A percentile compares a stretch with the other conserved stretches of the same genome.
phyloP scores from a whole-genome alignment of 2,329 filamentous ascomycete species.

The Microascus cirrosus region DNA sequence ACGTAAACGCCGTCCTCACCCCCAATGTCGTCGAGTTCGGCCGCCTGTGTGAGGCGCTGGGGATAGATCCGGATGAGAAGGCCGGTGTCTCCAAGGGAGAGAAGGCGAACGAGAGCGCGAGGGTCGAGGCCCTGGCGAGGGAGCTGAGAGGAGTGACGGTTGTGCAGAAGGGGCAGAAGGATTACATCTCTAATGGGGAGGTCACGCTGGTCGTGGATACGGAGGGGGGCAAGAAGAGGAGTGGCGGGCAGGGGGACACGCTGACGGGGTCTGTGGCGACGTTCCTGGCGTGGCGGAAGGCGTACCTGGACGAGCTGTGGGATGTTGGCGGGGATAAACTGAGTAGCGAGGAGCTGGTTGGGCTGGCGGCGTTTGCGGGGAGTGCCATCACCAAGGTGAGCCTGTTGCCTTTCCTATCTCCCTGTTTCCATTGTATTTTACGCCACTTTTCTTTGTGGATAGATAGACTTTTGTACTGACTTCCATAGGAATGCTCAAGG shows the following conservation, averaged over 20 bases:
- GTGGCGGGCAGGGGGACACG: conserved; percentile 91
- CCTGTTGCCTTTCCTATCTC: conserved; percentile 7
- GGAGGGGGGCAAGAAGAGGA: conserved; percentile 75
- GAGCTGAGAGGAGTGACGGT: conserved; percentile 82
- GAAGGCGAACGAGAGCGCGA: conserved; percentile 21
- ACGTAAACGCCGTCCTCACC: conserved; percentile 75
- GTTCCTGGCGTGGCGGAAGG: conserved; percentile 76
- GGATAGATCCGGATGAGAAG: conserved; percentile 48
- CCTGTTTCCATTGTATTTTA: not conserved
- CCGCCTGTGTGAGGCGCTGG: conserved; percentile 58
- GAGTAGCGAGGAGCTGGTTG: conserved; percentile 49
- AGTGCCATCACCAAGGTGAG: conserved; percentile 72
- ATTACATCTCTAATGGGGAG: conserved; percentile 73
- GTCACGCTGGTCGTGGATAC: conserved; percentile 68
- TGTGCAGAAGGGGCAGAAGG: conserved; percentile 75
- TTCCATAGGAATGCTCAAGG: conserved; percentile 61
- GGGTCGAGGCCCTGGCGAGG: conserved; percentile 56
- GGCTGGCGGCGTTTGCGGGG: conserved; percentile 76
- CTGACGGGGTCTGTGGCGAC: conserved; percentile 84
- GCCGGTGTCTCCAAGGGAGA: conserved; percentile 12
- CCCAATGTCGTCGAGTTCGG: conserved; percentile 93
- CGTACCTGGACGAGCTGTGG: conserved; percentile 80
- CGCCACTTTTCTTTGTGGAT: not conserved
- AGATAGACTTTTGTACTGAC: not conserved
- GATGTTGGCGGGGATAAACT: conserved; percentile 36